These are phyloP conservation scores for Galerina sulciceps DNA, from an alignment of 768 basidiomycete genomes.

Conservation along the genomic window DNA sequence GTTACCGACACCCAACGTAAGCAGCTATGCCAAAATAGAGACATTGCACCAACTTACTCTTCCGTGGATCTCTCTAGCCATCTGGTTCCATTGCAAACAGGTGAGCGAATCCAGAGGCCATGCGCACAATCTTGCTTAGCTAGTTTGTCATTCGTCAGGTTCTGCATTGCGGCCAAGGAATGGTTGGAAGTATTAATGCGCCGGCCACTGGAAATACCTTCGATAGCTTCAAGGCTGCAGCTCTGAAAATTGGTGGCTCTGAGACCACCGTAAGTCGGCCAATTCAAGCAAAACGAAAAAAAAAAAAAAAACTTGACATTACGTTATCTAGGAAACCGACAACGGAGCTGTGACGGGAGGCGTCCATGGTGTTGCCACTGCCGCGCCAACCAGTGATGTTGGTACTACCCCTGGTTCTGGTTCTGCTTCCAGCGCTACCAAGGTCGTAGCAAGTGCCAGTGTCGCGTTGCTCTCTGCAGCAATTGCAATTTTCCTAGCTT, in stretches of 20 bases:
- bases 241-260: constrained; percentile 36
- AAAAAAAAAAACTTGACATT: neutral
- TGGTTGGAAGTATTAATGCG: constrained; percentile 58
- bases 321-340: constrained; percentile 34
- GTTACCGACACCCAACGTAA: constrained; percentile 51
- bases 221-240: constrained; percentile 43
- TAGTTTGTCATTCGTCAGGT: constrained; percentile 10
- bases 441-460: constrained; percentile 14
- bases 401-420: constrained; percentile 15
- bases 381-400: constrained; percentile 25
- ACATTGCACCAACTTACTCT: neutral
- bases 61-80: constrained; percentile 48
- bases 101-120: constrained; percentile 11
- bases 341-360: constrained; percentile 46
- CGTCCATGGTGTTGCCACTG: constrained; percentile 40
- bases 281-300: neutral
- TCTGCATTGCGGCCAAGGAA: constrained; percentile 52
- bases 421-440: constrained; percentile 12
- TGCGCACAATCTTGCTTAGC: neutral
- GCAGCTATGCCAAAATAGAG: constrained; percentile 19
- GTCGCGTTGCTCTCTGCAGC: constrained; percentile 16
- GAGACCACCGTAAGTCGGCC: constrained; percentile 37
- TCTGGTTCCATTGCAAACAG: constrained; percentile 62
- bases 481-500: constrained; percentile 14
- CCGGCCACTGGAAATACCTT: constrained; percentile 48